Conservation (phyloP, 2,329 filamentous ascomycete genomes). For the Aspergillus clavatus region DNA sequence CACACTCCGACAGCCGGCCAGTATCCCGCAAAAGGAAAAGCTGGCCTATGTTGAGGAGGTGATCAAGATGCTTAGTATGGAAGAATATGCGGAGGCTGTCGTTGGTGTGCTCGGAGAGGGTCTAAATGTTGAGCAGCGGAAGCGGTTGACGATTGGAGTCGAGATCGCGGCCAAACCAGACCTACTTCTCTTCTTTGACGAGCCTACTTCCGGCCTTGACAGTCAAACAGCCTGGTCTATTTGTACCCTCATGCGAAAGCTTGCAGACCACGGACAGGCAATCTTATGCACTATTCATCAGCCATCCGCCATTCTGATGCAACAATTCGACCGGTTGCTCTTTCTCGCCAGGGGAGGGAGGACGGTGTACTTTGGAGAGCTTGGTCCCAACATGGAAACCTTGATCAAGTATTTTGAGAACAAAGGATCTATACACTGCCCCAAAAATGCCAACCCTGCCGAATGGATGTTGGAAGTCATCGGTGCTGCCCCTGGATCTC, state of each 20-base stretch:
- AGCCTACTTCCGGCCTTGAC: constrained; percentile 88
- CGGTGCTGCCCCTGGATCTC: constrained; percentile 56
- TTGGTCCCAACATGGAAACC: constrained; percentile 53
- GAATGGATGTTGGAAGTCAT: constrained; percentile 58
- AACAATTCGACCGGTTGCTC: constrained; percentile 65
- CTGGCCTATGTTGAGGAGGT: constrained; percentile 80
- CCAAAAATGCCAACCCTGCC: constrained; percentile 61
- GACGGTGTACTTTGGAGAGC: constrained; percentile 63
- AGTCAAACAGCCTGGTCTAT: constrained; percentile 90
- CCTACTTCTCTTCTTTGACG: constrained; percentile 82
- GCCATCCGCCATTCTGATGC: constrained; percentile 85
- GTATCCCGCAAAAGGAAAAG: constrained; percentile 66
- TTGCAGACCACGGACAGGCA: constrained; percentile 83
- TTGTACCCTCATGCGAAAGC: constrained; percentile 75
- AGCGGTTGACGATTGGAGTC: constrained; percentile 82
- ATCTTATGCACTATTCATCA: constrained; percentile 94
- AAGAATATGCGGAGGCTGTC: constrained; percentile 79
- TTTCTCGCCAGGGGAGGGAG: constrained; percentile 60
- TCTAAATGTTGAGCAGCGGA: constrained; percentile 57
- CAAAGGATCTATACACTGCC: constrained; percentile 57
- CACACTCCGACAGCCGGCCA: constrained; percentile 74
- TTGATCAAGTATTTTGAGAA: constrained; percentile 60
- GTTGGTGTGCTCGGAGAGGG: constrained; percentile 82
- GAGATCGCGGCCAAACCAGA: constrained; percentile 87
- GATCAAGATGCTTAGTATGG: constrained; percentile 82